Percentiles rank a stretch among this genome's conserved stretches.
Conservation (phyloP, 371 early-diverging fungal genomes). For the Conidiobolus incongruus region DNA sequence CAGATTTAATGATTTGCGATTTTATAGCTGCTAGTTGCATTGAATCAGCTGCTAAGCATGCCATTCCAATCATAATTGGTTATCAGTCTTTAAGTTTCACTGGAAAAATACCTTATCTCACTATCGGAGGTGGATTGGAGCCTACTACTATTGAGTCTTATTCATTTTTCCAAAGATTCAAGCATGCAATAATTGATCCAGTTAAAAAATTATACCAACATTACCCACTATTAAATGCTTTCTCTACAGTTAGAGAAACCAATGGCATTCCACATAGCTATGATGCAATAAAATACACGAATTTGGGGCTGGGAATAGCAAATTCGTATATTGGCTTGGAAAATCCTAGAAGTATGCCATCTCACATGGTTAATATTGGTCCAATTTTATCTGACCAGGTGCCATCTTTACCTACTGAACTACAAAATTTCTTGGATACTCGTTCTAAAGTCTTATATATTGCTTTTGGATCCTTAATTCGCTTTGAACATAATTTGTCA, state of each 20-base stretch:
- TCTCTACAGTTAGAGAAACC: too few species aligned
- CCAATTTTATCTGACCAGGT: conserved; percentile 1
- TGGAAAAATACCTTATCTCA: neutral
- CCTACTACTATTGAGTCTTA: neutral
- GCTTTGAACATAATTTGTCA: neutral
- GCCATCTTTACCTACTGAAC: neutral
- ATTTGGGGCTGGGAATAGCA: neutral
- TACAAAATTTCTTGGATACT: neutral
- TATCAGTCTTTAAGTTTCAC: neutral
- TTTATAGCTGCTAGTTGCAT: neutral
- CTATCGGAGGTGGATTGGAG: neutral
- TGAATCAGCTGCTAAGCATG: neutral
- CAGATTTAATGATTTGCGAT: conserved; percentile 1
- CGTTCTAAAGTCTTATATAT: neutral
- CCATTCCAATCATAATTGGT: neutral
- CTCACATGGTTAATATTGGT: neutral
- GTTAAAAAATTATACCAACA: neutral
- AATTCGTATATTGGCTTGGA: conserved; percentile 1
- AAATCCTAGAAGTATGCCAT: neutral
- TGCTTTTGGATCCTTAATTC: neutral
- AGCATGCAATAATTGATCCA: neutral
- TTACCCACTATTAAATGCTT: neutral
- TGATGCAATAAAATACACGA: neutral
- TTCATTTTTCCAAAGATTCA: neutral
- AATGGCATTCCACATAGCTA: too few species aligned